phyloP scores from a whole-genome alignment of 2,329 filamentous ascomycete species.

The Scedosporium dehoogii region DNA sequence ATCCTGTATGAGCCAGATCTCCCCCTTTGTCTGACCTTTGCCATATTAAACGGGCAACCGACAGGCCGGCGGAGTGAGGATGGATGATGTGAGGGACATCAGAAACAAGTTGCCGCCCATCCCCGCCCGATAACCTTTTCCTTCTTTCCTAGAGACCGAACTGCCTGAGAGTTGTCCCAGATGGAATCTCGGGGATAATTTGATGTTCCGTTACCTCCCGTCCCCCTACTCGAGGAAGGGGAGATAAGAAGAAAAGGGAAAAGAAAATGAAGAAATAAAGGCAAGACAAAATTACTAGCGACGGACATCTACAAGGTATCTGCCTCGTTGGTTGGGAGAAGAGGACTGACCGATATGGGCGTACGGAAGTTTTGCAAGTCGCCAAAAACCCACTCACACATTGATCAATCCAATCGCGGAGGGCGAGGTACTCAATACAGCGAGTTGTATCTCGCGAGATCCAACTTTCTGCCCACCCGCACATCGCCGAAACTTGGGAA shows the following conservation, averaged over 20 bases:
- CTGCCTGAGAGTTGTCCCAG: too few species aligned
- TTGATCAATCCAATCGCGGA: background rate
- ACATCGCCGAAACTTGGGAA: background rate
- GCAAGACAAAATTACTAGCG: too few species aligned
- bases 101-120: background rate
- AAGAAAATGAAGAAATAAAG: too few species aligned
- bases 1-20: background rate
- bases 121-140: too few species aligned
- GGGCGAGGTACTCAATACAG: background rate
- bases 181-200: too few species aligned
- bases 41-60: background rate
- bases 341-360: background rate
- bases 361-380: background rate
- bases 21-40: background rate
- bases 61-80: background rate
- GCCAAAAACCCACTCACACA: background rate
- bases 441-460: background rate
- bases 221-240: too few species aligned
- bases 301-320: too few species aligned
- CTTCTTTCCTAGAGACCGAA: too few species aligned
- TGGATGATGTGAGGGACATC: background rate
- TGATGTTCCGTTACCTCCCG: too few species aligned
- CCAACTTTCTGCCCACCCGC: background rate
- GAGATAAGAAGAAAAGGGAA: too few species aligned
- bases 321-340: too few species aligned